Evolutionary conservation across 2,329 filamentous ascomycete species (phyloP), one percentile per base, ranked within the genome.

Genomic region (Colletotrichum ledebouriae): DNA sequence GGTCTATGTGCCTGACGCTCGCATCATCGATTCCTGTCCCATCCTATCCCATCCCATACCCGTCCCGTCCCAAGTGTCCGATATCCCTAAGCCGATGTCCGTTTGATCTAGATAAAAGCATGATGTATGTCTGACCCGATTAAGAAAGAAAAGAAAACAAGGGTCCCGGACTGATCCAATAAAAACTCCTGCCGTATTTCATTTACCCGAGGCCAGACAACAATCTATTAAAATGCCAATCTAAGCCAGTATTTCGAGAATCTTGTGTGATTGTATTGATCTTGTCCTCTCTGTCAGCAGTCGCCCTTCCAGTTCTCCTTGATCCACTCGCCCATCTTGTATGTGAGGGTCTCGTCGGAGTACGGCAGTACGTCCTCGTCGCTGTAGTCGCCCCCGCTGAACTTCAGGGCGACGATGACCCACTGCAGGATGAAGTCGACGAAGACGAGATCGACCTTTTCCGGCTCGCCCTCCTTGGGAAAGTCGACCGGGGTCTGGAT

Each of bases 391-490:
- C 83, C 84, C 0, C 87, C 87, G 29, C 80, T 81, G 70, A 87
- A 85, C 72, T 90, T 89, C 70, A 97, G 82, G 3, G 94, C 94
- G 11, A 91, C 81, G 17, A 97, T 79, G 44, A 98, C 82, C 87
- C 92, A 97, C 10, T 90, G 90, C 79, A 96, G 87, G 41, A 98
- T 90, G 77, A 98, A 99, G 76, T 97, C 94, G 66, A 97, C 88
- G 76, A 97, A 99, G 13, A 98, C 89, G 7, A 99, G 78, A 77
- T 98, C 95, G 1, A 99, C 94, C 0, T 80, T 90, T 59, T 92
- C 87, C 0, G 93, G 92, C 15, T 87, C 82, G 6, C 76, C 84
- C 10, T 79, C 73, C 0, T 75, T 70, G 2, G 90, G 85, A 73
- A 97, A 92, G 1, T 79, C 83, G 72, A 92, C 86, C 66, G 87